Evolutionary conservation across 352 stramenopile genomes (phyloP).

Genomic region (Phytophthora pinifolia): DNA sequence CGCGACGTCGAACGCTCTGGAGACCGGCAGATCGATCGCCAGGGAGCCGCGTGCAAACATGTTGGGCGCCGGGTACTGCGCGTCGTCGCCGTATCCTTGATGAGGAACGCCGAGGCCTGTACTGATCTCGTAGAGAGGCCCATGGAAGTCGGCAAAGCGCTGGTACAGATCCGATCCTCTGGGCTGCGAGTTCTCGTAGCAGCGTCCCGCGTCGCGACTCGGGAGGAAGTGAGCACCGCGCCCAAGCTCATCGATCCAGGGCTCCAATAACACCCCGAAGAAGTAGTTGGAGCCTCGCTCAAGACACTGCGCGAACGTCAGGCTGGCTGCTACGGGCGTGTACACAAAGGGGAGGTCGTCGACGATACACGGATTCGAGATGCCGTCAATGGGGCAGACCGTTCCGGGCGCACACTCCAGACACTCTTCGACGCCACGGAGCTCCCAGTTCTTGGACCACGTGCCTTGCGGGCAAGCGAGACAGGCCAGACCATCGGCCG

Average conservation of each 20-base stretch:
- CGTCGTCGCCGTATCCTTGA: constrained; percentile 92
- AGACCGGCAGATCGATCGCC: constrained; percentile 84
- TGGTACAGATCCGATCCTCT: constrained; percentile 92
- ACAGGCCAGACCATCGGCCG: constrained; percentile 90
- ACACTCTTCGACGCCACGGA: constrained; percentile 94
- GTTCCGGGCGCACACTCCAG: constrained; percentile 90
- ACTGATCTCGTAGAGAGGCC: constrained; percentile 93
- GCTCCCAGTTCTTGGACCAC: constrained; percentile 98
- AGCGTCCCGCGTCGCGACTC: constrained; percentile 76
- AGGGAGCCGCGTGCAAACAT: constrained; percentile 89
- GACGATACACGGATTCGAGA: constrained; percentile 92
- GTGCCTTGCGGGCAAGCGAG: constrained; percentile 92
- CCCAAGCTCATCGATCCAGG: constrained; percentile 94
- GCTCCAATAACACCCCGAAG: constrained; percentile 94
- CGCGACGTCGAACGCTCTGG: constrained; percentile 78
- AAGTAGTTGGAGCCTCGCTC: constrained; percentile 86
- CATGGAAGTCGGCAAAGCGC: constrained; percentile 93
- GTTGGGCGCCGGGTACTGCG: constrained; percentile 68
- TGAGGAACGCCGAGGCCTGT: constrained; percentile 75
- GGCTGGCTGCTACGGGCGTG: constrained; percentile 73
- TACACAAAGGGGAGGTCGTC: constrained; percentile 94
- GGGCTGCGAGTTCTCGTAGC: constrained; percentile 93
- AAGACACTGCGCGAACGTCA: constrained; percentile 90
- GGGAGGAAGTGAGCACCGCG: constrained; percentile 90
- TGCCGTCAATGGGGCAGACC: constrained; percentile 94